phyloP scores from a whole-genome alignment of 2,329 filamentous ascomycete species.

The Coniochaeta prunicola region DNA sequence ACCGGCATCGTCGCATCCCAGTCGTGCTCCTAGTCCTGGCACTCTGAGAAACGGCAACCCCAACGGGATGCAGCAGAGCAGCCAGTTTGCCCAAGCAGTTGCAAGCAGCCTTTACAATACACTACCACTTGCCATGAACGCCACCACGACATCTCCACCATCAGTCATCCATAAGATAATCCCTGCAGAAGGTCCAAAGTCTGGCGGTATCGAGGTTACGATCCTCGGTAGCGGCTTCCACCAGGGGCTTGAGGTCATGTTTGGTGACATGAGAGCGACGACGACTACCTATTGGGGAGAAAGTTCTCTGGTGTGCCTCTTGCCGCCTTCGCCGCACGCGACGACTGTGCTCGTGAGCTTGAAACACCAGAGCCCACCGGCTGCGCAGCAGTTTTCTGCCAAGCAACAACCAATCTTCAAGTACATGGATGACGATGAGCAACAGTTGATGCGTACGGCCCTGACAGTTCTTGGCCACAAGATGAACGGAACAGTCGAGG shows the following conservation, averaged over 20 bases:
- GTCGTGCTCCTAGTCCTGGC: conserved; percentile 69
- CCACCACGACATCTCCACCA: conserved; percentile 36
- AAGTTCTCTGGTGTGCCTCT: conserved; percentile 69
- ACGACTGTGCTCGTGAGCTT: conserved; percentile 68
- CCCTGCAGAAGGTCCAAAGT: conserved; percentile 72
- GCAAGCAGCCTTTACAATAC: conserved; percentile 39
- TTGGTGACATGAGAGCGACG: conserved; percentile 58
- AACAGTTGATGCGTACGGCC: conserved; percentile 61
- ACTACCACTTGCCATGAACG: conserved; percentile 37
- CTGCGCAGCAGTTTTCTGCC: conserved; percentile 20
- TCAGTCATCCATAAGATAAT: conserved; percentile 76
- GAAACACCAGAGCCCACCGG: conserved; percentile 38
- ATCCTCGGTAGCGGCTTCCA: conserved; percentile 76
- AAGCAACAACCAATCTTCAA: conserved; percentile 54
- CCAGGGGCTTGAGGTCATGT: conserved; percentile 72
- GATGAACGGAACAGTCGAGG: conserved; percentile 55
- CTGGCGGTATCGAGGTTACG: conserved; percentile 81
- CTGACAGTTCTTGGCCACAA: conserved; percentile 58
- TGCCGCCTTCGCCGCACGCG: conserved; percentile 62
- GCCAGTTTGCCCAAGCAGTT: conserved; percentile 40
- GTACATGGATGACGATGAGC: conserved; percentile 66
- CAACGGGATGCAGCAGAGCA: conserved; percentile 9
- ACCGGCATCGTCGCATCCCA: conserved; percentile 64
- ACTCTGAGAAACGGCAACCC: conserved; percentile 32
- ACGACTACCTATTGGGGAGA: conserved; percentile 78